Evolutionary conservation across 345 rosid species (phyloP), one percentile per base, ranked within the genome.

Genomic region (Citrus reticulata): DNA sequence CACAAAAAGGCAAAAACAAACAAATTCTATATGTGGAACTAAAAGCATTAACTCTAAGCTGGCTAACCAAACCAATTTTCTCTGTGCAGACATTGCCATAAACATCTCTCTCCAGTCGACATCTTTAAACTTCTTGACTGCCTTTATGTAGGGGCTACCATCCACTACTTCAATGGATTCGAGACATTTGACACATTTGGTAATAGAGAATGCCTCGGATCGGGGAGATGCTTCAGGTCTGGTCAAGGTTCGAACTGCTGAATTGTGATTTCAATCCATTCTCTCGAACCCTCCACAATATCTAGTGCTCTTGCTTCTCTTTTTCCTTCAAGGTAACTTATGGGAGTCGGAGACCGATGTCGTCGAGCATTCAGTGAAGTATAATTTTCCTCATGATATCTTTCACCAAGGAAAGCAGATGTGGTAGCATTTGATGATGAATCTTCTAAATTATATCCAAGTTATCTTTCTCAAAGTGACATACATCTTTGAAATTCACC

Each of bases 71-170:
- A 74, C 68, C 57, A 39, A 60, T 74, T 57, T 74, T 61, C 37
- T 74, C 37, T 60, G 24, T 11, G 68, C 66, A 40, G 68, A 74
- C 77, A 60, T 74, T 60, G 77, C 77, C 57, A 60, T 60, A 27
- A 74, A 74, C 58, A 60, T 60, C 57, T 60, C 77, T 39, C 37
- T 25, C 68, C 35, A 74, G 19, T 74, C 57, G 11, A 39, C 57
- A 65, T 65, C 78, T 39, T 64, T 14, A 32, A 75, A 75, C 78
- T 64, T 64, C 35, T 73, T 63, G 70, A 75, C 30, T 20, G 78
- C 78, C 60, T 75, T 75, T 29, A 64, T 51, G 51, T 65, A 49
- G 4, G 78, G 51, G 24, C 30, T 75, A 19, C 49, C 72, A 24
- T 75, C 71, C 27, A 65, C 46, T 3, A 63, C 72, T 75, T 64